Conservation (phyloP, 257 asterid species). For the Knoxia roxburghii region DNA sequence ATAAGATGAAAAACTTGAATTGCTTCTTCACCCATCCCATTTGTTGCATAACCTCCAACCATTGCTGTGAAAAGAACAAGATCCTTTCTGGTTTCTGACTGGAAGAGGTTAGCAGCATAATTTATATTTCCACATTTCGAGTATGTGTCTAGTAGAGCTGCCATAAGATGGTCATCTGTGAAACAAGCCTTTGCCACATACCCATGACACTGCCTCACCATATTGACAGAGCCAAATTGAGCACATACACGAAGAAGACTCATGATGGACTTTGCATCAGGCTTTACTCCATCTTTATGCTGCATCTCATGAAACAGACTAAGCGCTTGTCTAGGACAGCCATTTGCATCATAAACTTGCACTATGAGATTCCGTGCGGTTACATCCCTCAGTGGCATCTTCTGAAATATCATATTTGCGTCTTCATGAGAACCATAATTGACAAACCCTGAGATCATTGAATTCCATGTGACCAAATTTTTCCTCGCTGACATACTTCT, state of each 20-base stretch:
- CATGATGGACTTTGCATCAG: slow-evolving; percentile 57
- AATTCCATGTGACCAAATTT: slow-evolving; percentile 54
- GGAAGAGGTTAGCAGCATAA: slow-evolving; percentile 55
- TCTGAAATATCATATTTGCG: slow-evolving; percentile 42
- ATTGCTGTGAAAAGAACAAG: slow-evolving; percentile 70
- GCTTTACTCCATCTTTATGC: slow-evolving; percentile 44
- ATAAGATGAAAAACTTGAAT: slow-evolving; percentile 41
- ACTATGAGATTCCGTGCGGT: slow-evolving; percentile 75
- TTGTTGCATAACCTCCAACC: slow-evolving; percentile 86
- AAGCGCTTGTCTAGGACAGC: slow-evolving; percentile 48
- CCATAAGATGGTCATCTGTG: slow-evolving; percentile 47
- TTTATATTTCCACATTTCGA: slow-evolving; percentile 70
- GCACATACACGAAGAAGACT: slow-evolving; percentile 66
- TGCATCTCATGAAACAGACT: slow-evolving; percentile 49
- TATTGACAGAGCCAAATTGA: slow-evolving; percentile 56
- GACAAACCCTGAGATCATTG: slow-evolving; percentile 59
- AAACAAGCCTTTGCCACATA: slow-evolving; percentile 44
- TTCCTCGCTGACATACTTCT: slow-evolving; percentile 42
- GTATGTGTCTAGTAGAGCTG: slow-evolving; percentile 60
- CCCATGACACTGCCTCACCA: slow-evolving; percentile 74
- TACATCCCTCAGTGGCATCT: slow-evolving; percentile 55
- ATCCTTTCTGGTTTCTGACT: slow-evolving; percentile 49
- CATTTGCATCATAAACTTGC: slow-evolving; percentile 53
- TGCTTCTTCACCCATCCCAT: slow-evolving; percentile 75
- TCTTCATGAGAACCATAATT: slow-evolving; percentile 35